Base-by-base conservation (phyloP, 202 grass and related monocot species). In the Setaria italica region DNA sequence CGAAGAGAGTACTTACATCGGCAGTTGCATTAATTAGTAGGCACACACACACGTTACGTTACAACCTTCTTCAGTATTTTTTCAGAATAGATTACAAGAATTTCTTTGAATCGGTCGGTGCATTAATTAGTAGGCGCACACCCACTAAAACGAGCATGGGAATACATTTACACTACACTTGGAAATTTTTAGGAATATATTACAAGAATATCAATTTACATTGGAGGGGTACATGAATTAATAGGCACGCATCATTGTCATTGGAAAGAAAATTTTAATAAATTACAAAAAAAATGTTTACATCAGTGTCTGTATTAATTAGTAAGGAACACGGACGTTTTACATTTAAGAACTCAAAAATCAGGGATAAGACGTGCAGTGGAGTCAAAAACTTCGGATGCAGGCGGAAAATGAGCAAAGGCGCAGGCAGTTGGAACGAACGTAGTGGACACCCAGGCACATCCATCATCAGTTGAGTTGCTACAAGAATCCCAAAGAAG, bases 401-500 rank as follows among this genome's bases (percentile, higher is more conserved):
- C 42, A 62, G 11, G 80, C 70, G 41, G 42, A 21, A 72, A 70
- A 62, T 42, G 54, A 62, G 41, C 37, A 51, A 73, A 33, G 65
- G 7, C 9, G 2, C 6, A 10, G 12, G 29, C 12, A 54, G 49
- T 74, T 55, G 30, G 43, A 49, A 50, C 43, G 29, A 72, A 34
- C 45, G 60, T 19, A n/a, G 50, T 55, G 49, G 17, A 15, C 42
- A 71, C 47, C 2, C 78, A 72, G 50, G 62, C 77, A 81, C 62
- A 71, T 85, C 66, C 83, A 78, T n/a, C 65, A 37, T 37, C 15
- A 50, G 59, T 49, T 30, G 30, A 37, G 60, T 5, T 62, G 62
- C 84, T 90, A 83, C 80, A 90, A 86, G 59, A 78, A 70, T 79
- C 74, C 4, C 74, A 90, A 73, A 86, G 39, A 73, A 86, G 41